Evolutionary conservation across 2,329 filamentous ascomycete genomes (phyloP).

Genomic region (Colletotrichum sp.): DNA sequence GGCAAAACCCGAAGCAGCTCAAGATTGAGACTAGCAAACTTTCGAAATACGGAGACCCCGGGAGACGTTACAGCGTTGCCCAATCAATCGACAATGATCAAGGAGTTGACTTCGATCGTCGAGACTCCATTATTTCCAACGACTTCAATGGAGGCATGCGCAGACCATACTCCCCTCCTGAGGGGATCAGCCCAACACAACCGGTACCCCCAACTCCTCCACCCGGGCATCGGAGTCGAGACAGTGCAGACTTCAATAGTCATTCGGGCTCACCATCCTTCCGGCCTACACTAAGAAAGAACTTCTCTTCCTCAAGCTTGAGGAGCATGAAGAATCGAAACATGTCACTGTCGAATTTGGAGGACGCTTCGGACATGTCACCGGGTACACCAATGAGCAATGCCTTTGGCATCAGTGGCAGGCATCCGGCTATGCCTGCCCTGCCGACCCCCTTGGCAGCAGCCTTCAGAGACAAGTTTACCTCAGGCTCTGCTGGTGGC

Average conservation of each 20-base stretch:
- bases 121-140: not conserved
- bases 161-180: slow-evolving; percentile 13
- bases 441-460: slow-evolving; percentile 72
- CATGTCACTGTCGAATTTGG: slow-evolving; percentile 67
- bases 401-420: slow-evolving; percentile 58
- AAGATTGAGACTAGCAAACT: slow-evolving; percentile 78
- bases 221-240: slow-evolving; percentile 30
- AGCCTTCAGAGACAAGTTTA: slow-evolving; percentile 63
- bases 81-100: not conserved
- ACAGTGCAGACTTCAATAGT: slow-evolving; percentile 41
- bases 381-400: slow-evolving; percentile 77
- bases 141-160: not conserved
- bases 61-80: slow-evolving; percentile 9
- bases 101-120: not conserved
- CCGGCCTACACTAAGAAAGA: slow-evolving; percentile 63
- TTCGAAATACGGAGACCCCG: not conserved
- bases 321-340: slow-evolving; percentile 77
- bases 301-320: slow-evolving; percentile 73
- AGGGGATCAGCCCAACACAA: slow-evolving; percentile 22
- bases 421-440: slow-evolving; percentile 62
- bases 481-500: slow-evolving; percentile 67
- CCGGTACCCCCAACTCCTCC: slow-evolving; percentile 25
- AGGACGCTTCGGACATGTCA: slow-evolving; percentile 70
- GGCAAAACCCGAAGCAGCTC: slow-evolving; percentile 79
- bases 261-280: slow-evolving; percentile 59